These are phyloP conservation scores for Hypoxylon rubiginosum DNA, from an alignment of 2,329 filamentous ascomycete species.

Conservation along the genomic window DNA sequence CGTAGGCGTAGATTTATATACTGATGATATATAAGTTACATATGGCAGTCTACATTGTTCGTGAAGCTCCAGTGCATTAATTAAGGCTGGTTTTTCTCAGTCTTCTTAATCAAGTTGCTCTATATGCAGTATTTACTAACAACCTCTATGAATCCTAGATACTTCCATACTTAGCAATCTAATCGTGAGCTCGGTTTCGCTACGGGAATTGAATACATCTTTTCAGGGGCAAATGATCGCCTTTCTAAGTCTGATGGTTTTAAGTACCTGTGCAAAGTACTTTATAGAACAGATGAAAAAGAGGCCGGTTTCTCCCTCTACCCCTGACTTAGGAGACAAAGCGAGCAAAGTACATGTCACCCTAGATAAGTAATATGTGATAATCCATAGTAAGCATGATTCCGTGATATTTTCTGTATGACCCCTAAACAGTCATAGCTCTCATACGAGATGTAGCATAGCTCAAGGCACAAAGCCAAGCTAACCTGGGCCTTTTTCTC, in stretches of 20 bases:
- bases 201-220: not conserved
- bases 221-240: not conserved
- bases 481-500: not conserved
- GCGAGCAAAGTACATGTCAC: not conserved
- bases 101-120: not conserved
- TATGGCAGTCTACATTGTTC: not conserved
- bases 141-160: not conserved
- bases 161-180: too few relatives aligned
- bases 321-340: not conserved
- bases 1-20: conserved; percentile 83
- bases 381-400: not conserved
- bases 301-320: not conserved
- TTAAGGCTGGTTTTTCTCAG: not conserved
- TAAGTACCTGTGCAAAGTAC: not conserved
- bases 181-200: not conserved
- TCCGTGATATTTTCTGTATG: not conserved
- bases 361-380: not conserved
- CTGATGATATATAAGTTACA: conserved; percentile 40
- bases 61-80: conserved; percentile 3
- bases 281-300: not conserved
- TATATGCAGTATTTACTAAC: not conserved
- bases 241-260: not conserved
- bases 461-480: not conserved
- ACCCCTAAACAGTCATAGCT: not conserved
- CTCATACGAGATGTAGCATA: not conserved